Percentiles rank a stretch among this genome's conserved stretches.
Evolutionary conservation across 2,329 filamentous ascomycete genomes (phyloP).

Genomic region (Neofusicoccum umdonicola): DNA sequence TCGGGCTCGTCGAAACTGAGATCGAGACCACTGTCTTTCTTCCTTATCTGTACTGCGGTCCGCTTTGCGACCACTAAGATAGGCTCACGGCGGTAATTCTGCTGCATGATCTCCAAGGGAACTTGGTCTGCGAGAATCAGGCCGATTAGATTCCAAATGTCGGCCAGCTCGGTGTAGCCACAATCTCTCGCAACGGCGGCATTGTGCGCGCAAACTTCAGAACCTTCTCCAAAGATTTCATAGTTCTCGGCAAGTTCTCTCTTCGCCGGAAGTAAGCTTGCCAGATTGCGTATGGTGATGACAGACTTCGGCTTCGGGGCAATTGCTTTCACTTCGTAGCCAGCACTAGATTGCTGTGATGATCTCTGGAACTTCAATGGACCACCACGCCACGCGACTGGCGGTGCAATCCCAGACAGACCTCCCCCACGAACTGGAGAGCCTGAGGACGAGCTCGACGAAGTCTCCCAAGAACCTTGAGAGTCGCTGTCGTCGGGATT

Average conservation of each 20-base stretch:
- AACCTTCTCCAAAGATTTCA: constrained; percentile 76
- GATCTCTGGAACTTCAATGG: constrained; percentile 58
- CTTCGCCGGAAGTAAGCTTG: constrained; percentile 73
- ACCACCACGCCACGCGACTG: constrained; percentile 51
- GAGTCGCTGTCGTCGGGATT: constrained; percentile 28
- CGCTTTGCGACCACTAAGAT: constrained; percentile 69
- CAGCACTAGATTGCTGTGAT: constrained; percentile 34
- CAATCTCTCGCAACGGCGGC: constrained; percentile 71
- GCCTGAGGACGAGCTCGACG: constrained; percentile 39
- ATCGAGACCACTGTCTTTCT: constrained; percentile 50
- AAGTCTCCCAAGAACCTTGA: constrained; percentile 20
- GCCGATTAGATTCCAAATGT: constrained; percentile 79
- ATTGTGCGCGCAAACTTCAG: constrained; percentile 82
- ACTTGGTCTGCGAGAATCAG: constrained; percentile 76
- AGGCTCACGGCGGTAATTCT: constrained; percentile 56
- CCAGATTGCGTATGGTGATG: constrained; percentile 70
- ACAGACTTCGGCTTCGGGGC: constrained; percentile 60
- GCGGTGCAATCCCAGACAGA: constrained; percentile 40
- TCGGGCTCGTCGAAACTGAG: constrained; percentile 46
- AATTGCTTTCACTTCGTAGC: constrained; percentile 20
- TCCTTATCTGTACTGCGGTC: constrained; percentile 51
- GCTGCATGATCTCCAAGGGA: constrained; percentile 63
- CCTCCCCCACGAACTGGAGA: constrained; percentile 6
- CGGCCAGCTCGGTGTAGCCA: constrained; percentile 68
- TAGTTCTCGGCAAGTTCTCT: constrained; percentile 75